Conservation (phyloP, 768 basidiomycete species). For the Boletus subcaerulescens region DNA sequence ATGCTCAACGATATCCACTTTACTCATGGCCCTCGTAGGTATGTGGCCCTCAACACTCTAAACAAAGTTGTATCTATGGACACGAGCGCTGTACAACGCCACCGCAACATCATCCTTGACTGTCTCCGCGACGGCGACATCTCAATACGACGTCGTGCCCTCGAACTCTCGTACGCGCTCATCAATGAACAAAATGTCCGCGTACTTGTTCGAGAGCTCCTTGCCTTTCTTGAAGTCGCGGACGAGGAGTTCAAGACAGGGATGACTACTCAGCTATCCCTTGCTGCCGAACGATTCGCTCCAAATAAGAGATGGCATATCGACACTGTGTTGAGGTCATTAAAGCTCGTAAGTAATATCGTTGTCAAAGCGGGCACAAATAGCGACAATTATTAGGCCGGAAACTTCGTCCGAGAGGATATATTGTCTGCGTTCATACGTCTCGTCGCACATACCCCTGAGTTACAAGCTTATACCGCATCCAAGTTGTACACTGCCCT, state of each 20-base stretch:
- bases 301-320: slow-evolving; percentile 99
- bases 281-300: slow-evolving; percentile 94
- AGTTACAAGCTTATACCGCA: slow-evolving; percentile 92
- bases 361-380: neutral
- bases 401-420: slow-evolving; percentile 97
- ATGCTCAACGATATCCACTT: neutral
- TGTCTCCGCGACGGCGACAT: slow-evolving; percentile 99
- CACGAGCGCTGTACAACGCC: slow-evolving; percentile 96
- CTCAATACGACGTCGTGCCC: slow-evolving; percentile 93
- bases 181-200: slow-evolving; percentile 95
- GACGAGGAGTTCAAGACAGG: slow-evolving; percentile 99
- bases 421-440: slow-evolving; percentile 94
- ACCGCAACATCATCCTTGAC: slow-evolving; percentile 97
- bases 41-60: slow-evolving; percentile 95
- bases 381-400: slow-evolving; percentile 57
- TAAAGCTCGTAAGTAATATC: slow-evolving; percentile 73
- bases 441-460: slow-evolving; percentile 93
- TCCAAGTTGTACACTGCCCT: slow-evolving; percentile 89
- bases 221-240: slow-evolving; percentile 96
- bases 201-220: slow-evolving; percentile 84
- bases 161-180: slow-evolving; percentile 95
- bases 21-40: slow-evolving; percentile 47
- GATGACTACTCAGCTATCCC: slow-evolving; percentile 95
- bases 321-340: slow-evolving; percentile 88
- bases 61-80: slow-evolving; percentile 98